phyloP scores from a whole-genome alignment of 768 basidiomycete genomes.

The Pseudohyphozyma bogoriensis region DNA sequence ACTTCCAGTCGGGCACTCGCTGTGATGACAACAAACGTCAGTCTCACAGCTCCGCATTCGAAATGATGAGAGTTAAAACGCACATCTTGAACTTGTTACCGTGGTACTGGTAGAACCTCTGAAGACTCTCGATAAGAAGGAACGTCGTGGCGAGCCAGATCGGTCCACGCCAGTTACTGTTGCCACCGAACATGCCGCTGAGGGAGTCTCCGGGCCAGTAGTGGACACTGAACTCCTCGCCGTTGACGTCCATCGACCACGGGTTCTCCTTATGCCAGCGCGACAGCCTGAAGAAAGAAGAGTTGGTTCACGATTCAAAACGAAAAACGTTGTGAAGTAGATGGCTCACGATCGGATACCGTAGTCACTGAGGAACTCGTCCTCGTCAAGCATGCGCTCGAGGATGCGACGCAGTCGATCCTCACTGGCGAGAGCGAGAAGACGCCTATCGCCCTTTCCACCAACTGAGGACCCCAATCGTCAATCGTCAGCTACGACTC shows the following conservation, averaged over 20 bases:
- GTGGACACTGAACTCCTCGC: conserved; percentile 77
- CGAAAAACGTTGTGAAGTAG: no score
- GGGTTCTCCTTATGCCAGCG: conserved; percentile 82
- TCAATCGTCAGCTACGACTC: not conserved
- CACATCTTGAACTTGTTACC: conserved; percentile 69
- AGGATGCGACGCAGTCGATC: conserved; percentile 79
- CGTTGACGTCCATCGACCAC: conserved; percentile 90
- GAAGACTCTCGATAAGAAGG: conserved; percentile 86
- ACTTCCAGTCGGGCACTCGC: conserved; percentile 91
- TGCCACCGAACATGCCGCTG: conserved; percentile 89
- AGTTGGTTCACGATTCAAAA: no score
- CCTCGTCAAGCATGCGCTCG: conserved; percentile 94
- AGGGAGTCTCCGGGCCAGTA: conserved; percentile 98
- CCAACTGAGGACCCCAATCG: conserved; percentile 32
- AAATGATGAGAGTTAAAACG: not conserved
- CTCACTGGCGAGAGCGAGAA: conserved; percentile 83
- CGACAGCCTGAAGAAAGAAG: conserved; percentile 52
- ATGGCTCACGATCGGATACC: conserved; percentile 88
- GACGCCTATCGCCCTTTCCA: conserved; percentile 73
- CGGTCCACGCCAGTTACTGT: conserved; percentile 42
- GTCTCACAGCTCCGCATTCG: not conserved
- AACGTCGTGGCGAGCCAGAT: conserved; percentile 93
- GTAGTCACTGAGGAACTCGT: conserved; percentile 90
- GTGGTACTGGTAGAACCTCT: conserved; percentile 96
- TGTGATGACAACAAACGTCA: conserved; percentile 37